Percentiles rank a stretch among this genome's conserved stretches.
Evolutionary conservation across 164 flowering plant genomes (phyloP).

Genomic region (Annona squamosa): DNA sequence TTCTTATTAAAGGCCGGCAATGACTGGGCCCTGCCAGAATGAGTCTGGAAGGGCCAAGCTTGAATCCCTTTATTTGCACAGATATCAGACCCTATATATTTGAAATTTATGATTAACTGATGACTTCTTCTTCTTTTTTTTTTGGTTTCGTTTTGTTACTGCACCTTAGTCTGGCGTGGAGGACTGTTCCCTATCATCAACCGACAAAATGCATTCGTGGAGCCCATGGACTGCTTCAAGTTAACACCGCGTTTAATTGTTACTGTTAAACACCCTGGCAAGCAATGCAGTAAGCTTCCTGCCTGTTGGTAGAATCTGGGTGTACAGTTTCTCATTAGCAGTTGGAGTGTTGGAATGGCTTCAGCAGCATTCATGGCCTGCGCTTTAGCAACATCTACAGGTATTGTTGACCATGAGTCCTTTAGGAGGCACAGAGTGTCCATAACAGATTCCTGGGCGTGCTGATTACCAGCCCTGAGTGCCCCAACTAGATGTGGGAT

Average conservation of each 20-base stretch:
- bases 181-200: conserved; percentile 82
- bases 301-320: conserved; percentile 82
- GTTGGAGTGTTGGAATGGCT: conserved; percentile 81
- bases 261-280: conserved; percentile 88
- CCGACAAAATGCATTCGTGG: conserved; percentile 76
- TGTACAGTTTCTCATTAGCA: conserved; percentile 73
- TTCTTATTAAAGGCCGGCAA: not conserved
- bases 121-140: not conserved
- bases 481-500: conserved; percentile 74
- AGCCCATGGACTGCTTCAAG: conserved; percentile 70
- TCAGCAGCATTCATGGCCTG: conserved; percentile 78
- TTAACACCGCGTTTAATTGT: conserved; percentile 71
- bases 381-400: conserved; percentile 66
- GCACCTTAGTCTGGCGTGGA: conserved; percentile 75
- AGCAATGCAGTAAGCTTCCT: conserved; percentile 65
- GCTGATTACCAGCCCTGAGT: conserved; percentile 64
- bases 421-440: conserved; percentile 64
- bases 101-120: not conserved
- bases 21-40: not conserved
- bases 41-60: not conserved
- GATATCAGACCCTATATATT: not conserved
- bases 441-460: conserved; percentile 69
- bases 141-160: not conserved
- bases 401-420: conserved; percentile 79
- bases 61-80: not conserved